Conservation (phyloP, 306 rosid genomes). For the Chamaecrista fasciculata region DNA sequence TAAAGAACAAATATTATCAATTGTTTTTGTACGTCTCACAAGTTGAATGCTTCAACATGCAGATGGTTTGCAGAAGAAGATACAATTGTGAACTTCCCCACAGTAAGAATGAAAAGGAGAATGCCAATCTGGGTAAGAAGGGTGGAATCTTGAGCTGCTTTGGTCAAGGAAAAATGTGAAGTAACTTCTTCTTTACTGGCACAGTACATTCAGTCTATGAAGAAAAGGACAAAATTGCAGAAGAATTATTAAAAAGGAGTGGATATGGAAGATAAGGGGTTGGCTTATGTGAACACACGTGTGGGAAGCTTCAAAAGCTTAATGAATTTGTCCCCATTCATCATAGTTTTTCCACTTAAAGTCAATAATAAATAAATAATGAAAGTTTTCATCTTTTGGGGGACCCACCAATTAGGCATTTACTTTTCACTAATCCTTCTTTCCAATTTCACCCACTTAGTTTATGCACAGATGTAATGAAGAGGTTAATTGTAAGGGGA, state of each 20-base stretch:
- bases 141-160: conserved; percentile 30
- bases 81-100: conserved; percentile 49
- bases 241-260: neutral
- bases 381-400: conserved; percentile 27
- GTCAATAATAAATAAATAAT: conserved; percentile 1
- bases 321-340: conserved; percentile 18
- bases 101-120: conserved; percentile 51
- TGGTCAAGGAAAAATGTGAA: conserved; percentile 22
- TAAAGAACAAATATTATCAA: neutral
- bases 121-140: conserved; percentile 44
- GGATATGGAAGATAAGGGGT: neutral
- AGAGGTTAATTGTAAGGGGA: conserved; percentile 18
- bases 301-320: conserved; percentile 31
- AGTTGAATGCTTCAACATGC: conserved; percentile 30
- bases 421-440: conserved; percentile 34
- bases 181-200: neutral
- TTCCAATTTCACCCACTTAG: conserved; percentile 28
- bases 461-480: conserved; percentile 18
- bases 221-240: conserved; percentile 14
- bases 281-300: conserved; percentile 41
- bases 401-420: conserved; percentile 34
- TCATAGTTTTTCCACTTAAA: conserved; percentile 26
- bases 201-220: conserved; percentile 4
- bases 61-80: conserved; percentile 53
- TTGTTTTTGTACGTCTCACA: neutral